Percentiles rank a stretch among this genome's conserved stretches.
phyloP scores from a whole-genome alignment of 1,284 basidiomycete species.

The Xerocomus nothofagi region DNA sequence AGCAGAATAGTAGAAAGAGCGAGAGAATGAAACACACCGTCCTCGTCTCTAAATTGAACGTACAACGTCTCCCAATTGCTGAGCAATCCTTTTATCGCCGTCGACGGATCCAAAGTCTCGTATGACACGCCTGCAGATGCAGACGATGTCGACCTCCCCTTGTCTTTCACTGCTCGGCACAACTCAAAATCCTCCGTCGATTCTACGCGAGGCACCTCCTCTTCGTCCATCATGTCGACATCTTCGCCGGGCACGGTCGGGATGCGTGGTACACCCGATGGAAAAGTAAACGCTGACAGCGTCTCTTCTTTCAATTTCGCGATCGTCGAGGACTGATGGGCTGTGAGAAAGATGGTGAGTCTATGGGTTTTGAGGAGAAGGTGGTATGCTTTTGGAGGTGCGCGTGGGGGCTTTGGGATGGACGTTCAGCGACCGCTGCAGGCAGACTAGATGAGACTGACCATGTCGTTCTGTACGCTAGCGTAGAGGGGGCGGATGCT shows the following conservation, averaged over 20 bases:
- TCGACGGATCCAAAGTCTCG: conserved; percentile 48
- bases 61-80: conserved; percentile 65
- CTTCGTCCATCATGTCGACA: conserved; percentile 21
- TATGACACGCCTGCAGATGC: conserved; percentile 35
- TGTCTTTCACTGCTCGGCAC: conserved; percentile 51
- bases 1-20: neutral
- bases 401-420: conserved; percentile 40
- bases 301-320: conserved; percentile 60
- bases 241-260: conserved; percentile 28
- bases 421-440: neutral
- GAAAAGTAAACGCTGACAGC: conserved; percentile 55
- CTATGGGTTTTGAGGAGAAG: conserved; percentile 70
- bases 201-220: conserved; percentile 45
- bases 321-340: conserved; percentile 53
- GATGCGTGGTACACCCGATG: conserved; percentile 15
- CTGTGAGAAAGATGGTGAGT: conserved; percentile 60
- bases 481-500: neutral
- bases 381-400: conserved; percentile 58
- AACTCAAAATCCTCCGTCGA: conserved; percentile 63
- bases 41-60: conserved; percentile 59
- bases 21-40: conserved; percentile 44
- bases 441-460: conserved; percentile 9
- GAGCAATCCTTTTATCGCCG: conserved; percentile 50
- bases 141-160: conserved; percentile 40
- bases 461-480: conserved; percentile 22